Evolutionary conservation across 352 stramenopile species (phyloP), one percentile per base, ranked within the genome.

Genomic region (Pythium sp.): DNA sequence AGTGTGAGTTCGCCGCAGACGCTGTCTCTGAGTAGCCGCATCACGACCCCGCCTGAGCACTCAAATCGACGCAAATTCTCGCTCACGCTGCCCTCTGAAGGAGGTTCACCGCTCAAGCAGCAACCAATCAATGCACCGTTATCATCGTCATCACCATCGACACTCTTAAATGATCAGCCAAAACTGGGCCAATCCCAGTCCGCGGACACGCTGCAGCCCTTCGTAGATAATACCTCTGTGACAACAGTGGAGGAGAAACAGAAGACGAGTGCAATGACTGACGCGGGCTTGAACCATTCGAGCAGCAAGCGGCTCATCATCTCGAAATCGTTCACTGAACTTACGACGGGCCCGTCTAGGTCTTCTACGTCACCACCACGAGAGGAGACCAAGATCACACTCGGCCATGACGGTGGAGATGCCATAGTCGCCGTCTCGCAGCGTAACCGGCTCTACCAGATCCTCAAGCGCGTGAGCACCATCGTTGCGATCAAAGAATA

Each of bases 341-440:
- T 65, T 15, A 24, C 53, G 2, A 66, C 60, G 0, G 7, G 18
- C 7, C 28, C n/a, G 5, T 28, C 47, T 28, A 11, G 34, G 1
- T 41, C 67, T 24, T 67, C 69, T 1, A 47, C 56, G 26, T 82
- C 73, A 0, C 75, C 73, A 2, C 79, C 73, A 1, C 59, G 65
- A 15, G 72, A 84, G 9, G 75, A 89, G 20, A 84, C 83, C 11
- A 90, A 89, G 59, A 90, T 91, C 58, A 79, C 71, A 15, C 74
- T 91, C 12, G 71, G 72, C 0, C 68, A 75, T 2, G 74, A 81
- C 41, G 79, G 79, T 9, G 70, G 67, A 12, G 69, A 64, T 1
- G 65, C 72, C 2, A 74, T 66, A 18, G 72, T 93, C 20, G 75
- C 77, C 0, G 62, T 86, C 53, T 93, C 85, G 0, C 76, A 90